A percentile compares a stretch with the other conserved stretches of the same genome.
Conservation (phyloP, 371 early-diverging fungal genomes). For the Mortierella sp. region DNA sequence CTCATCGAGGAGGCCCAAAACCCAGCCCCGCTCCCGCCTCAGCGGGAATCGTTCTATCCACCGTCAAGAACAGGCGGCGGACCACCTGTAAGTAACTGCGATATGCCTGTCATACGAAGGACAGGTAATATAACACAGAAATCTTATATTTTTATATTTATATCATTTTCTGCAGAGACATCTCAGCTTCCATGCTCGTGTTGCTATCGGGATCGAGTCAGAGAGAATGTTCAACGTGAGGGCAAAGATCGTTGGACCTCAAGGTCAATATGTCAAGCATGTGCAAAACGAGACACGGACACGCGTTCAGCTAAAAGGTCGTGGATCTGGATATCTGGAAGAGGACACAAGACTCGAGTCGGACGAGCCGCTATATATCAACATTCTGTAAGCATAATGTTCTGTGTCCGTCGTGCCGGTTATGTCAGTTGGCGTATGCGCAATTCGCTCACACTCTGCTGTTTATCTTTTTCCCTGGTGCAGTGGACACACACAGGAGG, state of each 20-base stretch:
- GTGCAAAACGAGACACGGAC: slow-evolving; percentile 85
- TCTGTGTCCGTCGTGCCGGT: neutral
- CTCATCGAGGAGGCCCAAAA: slow-evolving; percentile 70
- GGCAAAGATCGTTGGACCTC: slow-evolving; percentile 88
- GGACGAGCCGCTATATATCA: slow-evolving; percentile 84
- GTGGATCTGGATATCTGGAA: slow-evolving; percentile 88
- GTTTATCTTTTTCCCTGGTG: neutral
- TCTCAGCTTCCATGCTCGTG: slow-evolving; percentile 70
- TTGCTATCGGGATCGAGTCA: slow-evolving; percentile 78
- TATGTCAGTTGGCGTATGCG: neutral
- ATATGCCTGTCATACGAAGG: too few species aligned
- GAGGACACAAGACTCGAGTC: slow-evolving; percentile 72
- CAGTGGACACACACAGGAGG: slow-evolving; percentile 75
- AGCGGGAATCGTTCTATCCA: slow-evolving; percentile 42
- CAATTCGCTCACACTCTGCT: neutral
- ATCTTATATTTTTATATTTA: neutral
- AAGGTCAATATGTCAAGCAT: slow-evolving; percentile 88
- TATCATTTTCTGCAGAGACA: slow-evolving; percentile 40
- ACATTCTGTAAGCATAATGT: slow-evolving; percentile 74
- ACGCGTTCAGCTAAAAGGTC: slow-evolving; percentile 83
- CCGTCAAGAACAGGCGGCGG: slow-evolving; percentile 22
- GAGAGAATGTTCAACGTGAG: slow-evolving; percentile 81
- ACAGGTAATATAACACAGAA: neutral
- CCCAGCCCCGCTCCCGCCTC: slow-evolving; percentile 40
- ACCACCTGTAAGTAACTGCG: slow-evolving; percentile 41